These are phyloP conservation scores for Leccinum insolens DNA, from an alignment of 1,284 basidiomycete genomes.

Conservation along the genomic window DNA sequence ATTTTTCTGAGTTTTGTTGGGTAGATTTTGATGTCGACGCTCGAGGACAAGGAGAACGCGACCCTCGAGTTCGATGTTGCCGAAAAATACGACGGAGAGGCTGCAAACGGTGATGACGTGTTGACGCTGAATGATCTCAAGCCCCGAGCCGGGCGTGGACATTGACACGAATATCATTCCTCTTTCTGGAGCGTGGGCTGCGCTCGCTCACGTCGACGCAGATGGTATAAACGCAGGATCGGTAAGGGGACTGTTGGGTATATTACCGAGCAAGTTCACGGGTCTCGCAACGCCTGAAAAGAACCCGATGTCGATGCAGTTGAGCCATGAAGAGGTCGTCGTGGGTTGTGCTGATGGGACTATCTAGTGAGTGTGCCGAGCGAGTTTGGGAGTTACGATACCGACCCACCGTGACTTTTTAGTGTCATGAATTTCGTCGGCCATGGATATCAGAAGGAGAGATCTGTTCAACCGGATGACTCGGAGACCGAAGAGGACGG, in stretches of 20 bases:
- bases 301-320: conserved; percentile 88
- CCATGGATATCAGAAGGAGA: conserved; percentile 44
- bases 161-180: conserved; percentile 63
- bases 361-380: conserved; percentile 66
- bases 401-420: conserved; percentile 14
- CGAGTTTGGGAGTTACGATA: neutral
- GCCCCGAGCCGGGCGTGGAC: conserved; percentile 46
- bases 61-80: conserved; percentile 31
- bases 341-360: conserved; percentile 87
- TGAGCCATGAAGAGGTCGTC: conserved; percentile 84
- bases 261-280: conserved; percentile 63
- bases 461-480: conserved; percentile 2
- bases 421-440: conserved; percentile 65
- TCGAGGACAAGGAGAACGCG: conserved; percentile 55
- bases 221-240: conserved; percentile 38
- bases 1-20: conserved; percentile 8
- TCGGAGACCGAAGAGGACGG: conserved; percentile 15
- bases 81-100: conserved; percentile 25
- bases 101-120: conserved; percentile 13
- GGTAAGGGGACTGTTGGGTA: conserved; percentile 60
- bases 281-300: conserved; percentile 81
- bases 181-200: conserved; percentile 70
- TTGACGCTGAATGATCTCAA: conserved; percentile 18
- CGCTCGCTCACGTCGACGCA: conserved; percentile 47
- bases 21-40: conserved; percentile 80